phyloP scores from a whole-genome alignment of 148 eudicot genomes.

The Persicaria maculosa region DNA sequence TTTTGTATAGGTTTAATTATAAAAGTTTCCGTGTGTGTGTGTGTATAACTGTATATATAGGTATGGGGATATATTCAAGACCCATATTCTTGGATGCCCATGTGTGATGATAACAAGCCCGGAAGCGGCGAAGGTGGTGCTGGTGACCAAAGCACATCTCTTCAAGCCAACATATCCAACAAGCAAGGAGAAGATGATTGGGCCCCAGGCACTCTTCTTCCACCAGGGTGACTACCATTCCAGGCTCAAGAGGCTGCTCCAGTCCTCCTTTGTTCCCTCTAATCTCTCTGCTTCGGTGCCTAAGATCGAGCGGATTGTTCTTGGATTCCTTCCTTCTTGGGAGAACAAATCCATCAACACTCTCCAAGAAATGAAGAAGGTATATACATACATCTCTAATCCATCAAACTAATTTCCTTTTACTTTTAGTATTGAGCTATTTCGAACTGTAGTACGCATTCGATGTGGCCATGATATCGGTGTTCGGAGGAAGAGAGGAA shows the following conservation, averaged over 20 bases:
- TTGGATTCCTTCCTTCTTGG: constrained; percentile 48
- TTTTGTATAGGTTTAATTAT: background rate
- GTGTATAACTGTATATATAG: constrained; percentile 19
- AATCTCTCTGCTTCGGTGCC: constrained; percentile 32
- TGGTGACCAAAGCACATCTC: constrained; percentile 61
- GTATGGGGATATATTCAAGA: constrained; percentile 79
- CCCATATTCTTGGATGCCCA: constrained; percentile 84
- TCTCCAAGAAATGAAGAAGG: constrained; percentile 79
- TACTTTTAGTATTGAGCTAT: background rate
- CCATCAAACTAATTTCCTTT: background rate
- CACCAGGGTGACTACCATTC: constrained; percentile 81
- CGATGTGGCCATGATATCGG: constrained; percentile 74
- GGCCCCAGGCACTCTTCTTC: constrained; percentile 75
- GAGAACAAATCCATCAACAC: constrained; percentile 44
- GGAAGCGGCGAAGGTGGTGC: constrained; percentile 59
- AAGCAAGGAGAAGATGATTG: constrained; percentile 76
- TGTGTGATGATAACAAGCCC: constrained; percentile 96
- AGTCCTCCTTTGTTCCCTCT: constrained; percentile 49
- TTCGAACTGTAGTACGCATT: constrained; percentile 54
- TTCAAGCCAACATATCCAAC: constrained; percentile 91
- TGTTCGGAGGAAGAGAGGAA: constrained; percentile 48
- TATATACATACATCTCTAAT: constrained; percentile 12
- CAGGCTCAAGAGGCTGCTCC: constrained; percentile 55
- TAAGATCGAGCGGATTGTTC: constrained; percentile 43
- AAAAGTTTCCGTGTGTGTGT: background rate